These are phyloP conservation scores for Lathyrus oleraceus DNA, from an alignment of 306 rosid genomes.

Conservation along the genomic window DNA sequence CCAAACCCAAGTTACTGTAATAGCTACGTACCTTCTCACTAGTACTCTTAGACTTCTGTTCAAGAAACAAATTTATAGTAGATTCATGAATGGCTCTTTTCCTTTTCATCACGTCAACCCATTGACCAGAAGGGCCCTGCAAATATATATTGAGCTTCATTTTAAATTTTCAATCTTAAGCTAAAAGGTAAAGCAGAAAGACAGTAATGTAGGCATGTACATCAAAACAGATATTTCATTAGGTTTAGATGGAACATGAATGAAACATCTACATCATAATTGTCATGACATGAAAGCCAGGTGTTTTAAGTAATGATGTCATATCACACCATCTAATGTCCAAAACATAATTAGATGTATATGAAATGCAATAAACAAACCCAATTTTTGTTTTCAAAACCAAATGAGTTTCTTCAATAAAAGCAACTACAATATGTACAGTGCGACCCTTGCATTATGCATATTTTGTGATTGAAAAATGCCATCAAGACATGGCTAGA, in stretches of 20 bases:
- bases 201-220: slow-evolving; percentile 12
- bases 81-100: slow-evolving; percentile 88
- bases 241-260: slow-evolving; percentile 1
- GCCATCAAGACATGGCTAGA: slow-evolving; percentile 11
- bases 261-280: background rate
- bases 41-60: slow-evolving; percentile 53
- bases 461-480: background rate
- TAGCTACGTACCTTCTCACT: slow-evolving; percentile 52
- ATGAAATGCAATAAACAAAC: background rate
- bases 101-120: slow-evolving; percentile 94
- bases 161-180: slow-evolving; percentile 24
- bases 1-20: slow-evolving; percentile 23
- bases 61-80: slow-evolving; percentile 65
- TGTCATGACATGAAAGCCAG: slow-evolving; percentile 16
- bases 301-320: background rate
- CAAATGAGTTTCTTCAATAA: background rate
- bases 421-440: slow-evolving; percentile 1
- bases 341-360: slow-evolving; percentile 5
- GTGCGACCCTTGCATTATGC: background rate
- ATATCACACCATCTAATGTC: slow-evolving; percentile 14
- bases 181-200: slow-evolving; percentile 15
- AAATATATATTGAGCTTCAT: slow-evolving; percentile 33
- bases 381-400: background rate
- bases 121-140: slow-evolving; percentile 74
- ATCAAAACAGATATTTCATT: slow-evolving; percentile 16